phyloP scores from a whole-genome alignment of 2,329 filamentous ascomycete species.

The Talaromyces sp. region DNA sequence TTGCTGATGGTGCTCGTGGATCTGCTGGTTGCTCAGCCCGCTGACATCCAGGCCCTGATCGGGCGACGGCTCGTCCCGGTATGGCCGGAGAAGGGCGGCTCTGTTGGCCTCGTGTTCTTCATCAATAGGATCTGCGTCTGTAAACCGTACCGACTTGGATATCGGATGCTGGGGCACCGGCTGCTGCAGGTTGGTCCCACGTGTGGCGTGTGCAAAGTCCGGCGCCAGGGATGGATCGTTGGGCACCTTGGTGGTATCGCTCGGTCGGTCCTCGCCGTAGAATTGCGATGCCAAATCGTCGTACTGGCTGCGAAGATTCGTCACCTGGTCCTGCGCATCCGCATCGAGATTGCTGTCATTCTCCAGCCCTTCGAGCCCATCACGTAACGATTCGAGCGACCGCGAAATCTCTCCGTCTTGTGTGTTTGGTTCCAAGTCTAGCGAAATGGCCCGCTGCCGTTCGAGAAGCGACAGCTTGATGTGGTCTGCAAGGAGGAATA shows the following conservation, averaged over 20 bases:
- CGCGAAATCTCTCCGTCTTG: slow-evolving; percentile 86
- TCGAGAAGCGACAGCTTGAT: slow-evolving; percentile 94
- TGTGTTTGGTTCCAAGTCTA: slow-evolving; percentile 71
- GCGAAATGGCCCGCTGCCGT: slow-evolving; percentile 75
- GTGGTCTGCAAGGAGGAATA: slow-evolving; percentile 91
- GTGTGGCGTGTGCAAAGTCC: slow-evolving; percentile 61
- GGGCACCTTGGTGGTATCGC: slow-evolving; percentile 52
- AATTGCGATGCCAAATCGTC: slow-evolving; percentile 76
- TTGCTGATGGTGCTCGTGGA: slow-evolving; percentile 76
- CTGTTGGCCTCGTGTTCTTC: slow-evolving; percentile 51
- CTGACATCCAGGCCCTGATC: slow-evolving; percentile 42
- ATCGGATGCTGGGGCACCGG: slow-evolving; percentile 40
- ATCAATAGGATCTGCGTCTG: slow-evolving; percentile 51
- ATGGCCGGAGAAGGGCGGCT: slow-evolving; percentile 54
- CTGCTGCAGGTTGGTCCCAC: slow-evolving; percentile 32
- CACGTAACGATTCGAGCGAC: slow-evolving; percentile 78
- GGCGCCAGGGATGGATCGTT: slow-evolving; percentile 59
- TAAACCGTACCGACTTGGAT: slow-evolving; percentile 81
- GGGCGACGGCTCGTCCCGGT: slow-evolving; percentile 53
- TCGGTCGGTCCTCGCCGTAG: slow-evolving; percentile 56
- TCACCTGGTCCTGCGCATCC: slow-evolving; percentile 61
- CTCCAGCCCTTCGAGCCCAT: slow-evolving; percentile 68
- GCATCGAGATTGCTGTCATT: slow-evolving; percentile 46
- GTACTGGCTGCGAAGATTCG: slow-evolving; percentile 67
- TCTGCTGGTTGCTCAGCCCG: slow-evolving; percentile 71